These are phyloP conservation scores for Globisporangium irregulare DNA, from an alignment of 352 stramenopile genomes.

Conservation along the genomic window DNA sequence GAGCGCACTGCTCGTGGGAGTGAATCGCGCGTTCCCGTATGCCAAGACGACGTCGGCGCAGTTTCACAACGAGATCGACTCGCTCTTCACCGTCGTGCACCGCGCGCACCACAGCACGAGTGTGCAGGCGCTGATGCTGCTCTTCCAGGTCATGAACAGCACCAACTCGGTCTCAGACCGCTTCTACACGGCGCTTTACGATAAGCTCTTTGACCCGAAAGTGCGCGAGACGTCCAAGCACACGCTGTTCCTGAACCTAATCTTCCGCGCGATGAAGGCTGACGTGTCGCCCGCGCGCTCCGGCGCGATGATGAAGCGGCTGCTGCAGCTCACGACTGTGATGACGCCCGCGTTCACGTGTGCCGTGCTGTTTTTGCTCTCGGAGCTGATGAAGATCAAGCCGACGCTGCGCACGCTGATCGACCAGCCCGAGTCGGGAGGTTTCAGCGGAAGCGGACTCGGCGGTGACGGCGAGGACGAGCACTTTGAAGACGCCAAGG, in stretches of 20 bases:
- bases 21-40: slow-evolving; percentile 98
- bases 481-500: slow-evolving; percentile 53
- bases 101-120: slow-evolving; percentile 89
- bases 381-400: slow-evolving; percentile 90
- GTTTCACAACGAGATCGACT: slow-evolving; percentile 73
- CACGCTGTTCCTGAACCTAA: slow-evolving; percentile 97
- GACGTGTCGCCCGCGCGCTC: slow-evolving; percentile 86
- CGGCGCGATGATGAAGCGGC: slow-evolving; percentile 93
- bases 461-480: slow-evolving; percentile 38
- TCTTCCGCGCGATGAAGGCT: slow-evolving; percentile 96
- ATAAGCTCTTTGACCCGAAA: slow-evolving; percentile 89
- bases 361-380: slow-evolving; percentile 94
- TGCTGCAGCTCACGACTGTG: slow-evolving; percentile 79
- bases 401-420: slow-evolving; percentile 67
- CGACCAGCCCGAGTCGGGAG: slow-evolving; percentile 53
- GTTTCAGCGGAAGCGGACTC: neutral
- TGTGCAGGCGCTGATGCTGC: slow-evolving; percentile 96
- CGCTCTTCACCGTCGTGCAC: slow-evolving; percentile 81
- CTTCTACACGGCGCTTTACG: slow-evolving; percentile 98
- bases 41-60: slow-evolving; percentile 64
- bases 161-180: slow-evolving; percentile 90
- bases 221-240: slow-evolving; percentile 92
- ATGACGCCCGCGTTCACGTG: slow-evolving; percentile 90
- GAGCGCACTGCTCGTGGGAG: slow-evolving; percentile 93
- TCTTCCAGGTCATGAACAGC: slow-evolving; percentile 90